Evolutionary conservation across 163 green algal genomes (phyloP).

Genomic region (Scenedesmus sp.): DNA sequence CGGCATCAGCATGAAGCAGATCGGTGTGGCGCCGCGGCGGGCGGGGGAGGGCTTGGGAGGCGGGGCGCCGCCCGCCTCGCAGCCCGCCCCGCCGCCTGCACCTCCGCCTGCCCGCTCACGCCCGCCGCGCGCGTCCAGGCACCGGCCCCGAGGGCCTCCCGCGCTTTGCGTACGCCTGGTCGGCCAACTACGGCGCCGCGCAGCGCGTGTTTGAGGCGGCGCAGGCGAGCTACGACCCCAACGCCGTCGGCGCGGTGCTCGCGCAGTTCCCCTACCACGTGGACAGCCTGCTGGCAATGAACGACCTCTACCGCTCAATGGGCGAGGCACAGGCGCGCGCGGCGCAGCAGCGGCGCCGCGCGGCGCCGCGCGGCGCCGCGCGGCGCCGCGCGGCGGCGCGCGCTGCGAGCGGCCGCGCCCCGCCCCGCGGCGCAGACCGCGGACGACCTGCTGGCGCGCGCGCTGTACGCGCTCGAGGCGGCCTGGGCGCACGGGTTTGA

Average conservation of each 20-base stretch:
- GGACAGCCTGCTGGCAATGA: constrained; percentile 90
- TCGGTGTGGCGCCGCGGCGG: constrained; percentile 18
- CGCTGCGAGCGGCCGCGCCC: no score
- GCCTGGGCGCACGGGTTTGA: constrained; percentile 74
- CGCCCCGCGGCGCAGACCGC: constrained; percentile 41
- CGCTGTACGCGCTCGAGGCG: constrained; percentile 83
- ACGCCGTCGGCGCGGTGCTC: constrained; percentile 79
- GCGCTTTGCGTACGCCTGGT: constrained; percentile 42
- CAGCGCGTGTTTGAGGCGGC: constrained; percentile 55
- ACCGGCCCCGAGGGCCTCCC: constrained; percentile 12
- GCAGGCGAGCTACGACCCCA: constrained; percentile 85
- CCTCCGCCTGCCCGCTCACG: neutral
- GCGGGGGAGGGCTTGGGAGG: no score
- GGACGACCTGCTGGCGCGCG: constrained; percentile 79
- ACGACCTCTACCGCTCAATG: constrained; percentile 81
- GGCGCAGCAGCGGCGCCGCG: no score
- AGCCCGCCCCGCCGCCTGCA: neutral
- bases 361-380: no score
- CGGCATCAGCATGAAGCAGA: constrained; percentile 70
- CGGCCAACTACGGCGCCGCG: constrained; percentile 33
- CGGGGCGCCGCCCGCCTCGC: no score
- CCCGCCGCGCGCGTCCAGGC: constrained; percentile 10
- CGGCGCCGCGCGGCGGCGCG: no score
- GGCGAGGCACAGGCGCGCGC: constrained; percentile 41
- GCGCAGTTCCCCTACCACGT: constrained; percentile 90